Conservation (phyloP, 768 basidiomycete species). For the Hemileccinum rubropunctum region DNA sequence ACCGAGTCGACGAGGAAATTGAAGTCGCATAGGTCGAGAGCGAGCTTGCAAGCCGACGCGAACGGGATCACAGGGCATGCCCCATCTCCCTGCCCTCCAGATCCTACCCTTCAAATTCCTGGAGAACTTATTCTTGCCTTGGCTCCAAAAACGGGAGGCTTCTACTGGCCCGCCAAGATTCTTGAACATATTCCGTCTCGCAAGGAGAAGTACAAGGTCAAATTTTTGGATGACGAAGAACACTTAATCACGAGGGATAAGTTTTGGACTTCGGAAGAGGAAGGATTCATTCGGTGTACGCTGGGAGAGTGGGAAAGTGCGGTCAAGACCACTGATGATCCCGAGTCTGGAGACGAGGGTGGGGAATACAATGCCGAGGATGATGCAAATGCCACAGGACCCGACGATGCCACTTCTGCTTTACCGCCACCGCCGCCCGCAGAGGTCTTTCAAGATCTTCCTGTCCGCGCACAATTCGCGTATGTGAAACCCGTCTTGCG, state of each 20-base stretch:
- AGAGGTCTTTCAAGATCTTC: constrained; percentile 45
- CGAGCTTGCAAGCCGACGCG: constrained; percentile 14
- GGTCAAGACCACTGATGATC: constrained; percentile 27
- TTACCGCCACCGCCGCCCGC: constrained; percentile 41
- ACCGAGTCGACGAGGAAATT: constrained; percentile 12
- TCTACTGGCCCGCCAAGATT: constrained; percentile 70
- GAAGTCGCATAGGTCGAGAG: constrained; percentile 16
- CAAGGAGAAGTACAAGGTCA: constrained; percentile 50
- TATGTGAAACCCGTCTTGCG: constrained; percentile 63
- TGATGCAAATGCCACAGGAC: constrained; percentile 29
- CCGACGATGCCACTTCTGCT: constrained; percentile 14
- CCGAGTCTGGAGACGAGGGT: constrained; percentile 29
- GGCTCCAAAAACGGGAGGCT: constrained; percentile 26
- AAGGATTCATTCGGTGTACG: constrained; percentile 62
- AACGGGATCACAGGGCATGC: constrained; percentile 1
- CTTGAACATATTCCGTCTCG: constrained; percentile 42
- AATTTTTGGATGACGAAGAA: constrained; percentile 55
- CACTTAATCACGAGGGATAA: constrained; percentile 42
- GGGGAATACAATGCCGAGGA: constrained; percentile 31
- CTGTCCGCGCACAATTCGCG: constrained; percentile 56
- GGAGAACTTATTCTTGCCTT: constrained; percentile 65
- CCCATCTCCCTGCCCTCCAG: constrained; percentile 44
- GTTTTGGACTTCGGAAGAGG: constrained; percentile 59
- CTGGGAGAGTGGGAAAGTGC: constrained; percentile 56
- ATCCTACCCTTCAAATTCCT: constrained; percentile 54